Conservation (phyloP, 371 early-diverging fungal species). For the Thermomucor indicae-seudaticae region DNA sequence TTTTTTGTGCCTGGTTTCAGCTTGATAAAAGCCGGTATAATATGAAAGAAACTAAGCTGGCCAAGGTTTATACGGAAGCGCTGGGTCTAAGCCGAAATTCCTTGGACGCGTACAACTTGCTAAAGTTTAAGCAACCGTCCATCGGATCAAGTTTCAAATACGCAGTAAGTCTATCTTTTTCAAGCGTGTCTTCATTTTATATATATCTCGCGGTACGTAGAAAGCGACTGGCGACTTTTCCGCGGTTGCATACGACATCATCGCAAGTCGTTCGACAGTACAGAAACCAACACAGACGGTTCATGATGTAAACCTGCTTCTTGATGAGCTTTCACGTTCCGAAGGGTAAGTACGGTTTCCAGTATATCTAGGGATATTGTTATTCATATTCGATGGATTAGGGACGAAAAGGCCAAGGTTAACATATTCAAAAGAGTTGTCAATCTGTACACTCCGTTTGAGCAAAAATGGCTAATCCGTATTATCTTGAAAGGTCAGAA, state of each 20-base stretch:
- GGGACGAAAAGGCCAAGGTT: constrained; percentile 22
- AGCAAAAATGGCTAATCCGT: constrained; percentile 74
- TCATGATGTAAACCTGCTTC: constrained; percentile 38
- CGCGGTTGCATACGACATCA: constrained; percentile 41
- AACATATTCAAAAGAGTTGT: constrained; percentile 50
- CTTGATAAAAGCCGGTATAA: constrained; percentile 65
- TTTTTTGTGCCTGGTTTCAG: too few species aligned
- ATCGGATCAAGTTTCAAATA: constrained; percentile 19
- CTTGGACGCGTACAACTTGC: constrained; percentile 48
- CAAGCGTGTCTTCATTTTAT: not conserved
- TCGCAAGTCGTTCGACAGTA: constrained; percentile 41
- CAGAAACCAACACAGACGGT: constrained; percentile 34
- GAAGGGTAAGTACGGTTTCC: constrained; percentile 16
- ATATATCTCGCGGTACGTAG: constrained; percentile 1
- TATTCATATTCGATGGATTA: not conserved
- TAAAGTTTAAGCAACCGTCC: constrained; percentile 55
- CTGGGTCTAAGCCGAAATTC: constrained; percentile 51
- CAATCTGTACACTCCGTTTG: constrained; percentile 53
- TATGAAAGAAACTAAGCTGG: constrained; percentile 66
- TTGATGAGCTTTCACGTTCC: constrained; percentile 33
- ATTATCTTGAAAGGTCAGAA: constrained; percentile 65
- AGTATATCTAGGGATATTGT: not conserved
- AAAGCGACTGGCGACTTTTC: constrained; percentile 49
- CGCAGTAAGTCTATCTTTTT: constrained; percentile 12
- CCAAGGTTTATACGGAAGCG: constrained; percentile 56